These are phyloP conservation scores for Pistacia integerrima DNA, from an alignment of 345 rosid genomes.

Conservation along the genomic window DNA sequence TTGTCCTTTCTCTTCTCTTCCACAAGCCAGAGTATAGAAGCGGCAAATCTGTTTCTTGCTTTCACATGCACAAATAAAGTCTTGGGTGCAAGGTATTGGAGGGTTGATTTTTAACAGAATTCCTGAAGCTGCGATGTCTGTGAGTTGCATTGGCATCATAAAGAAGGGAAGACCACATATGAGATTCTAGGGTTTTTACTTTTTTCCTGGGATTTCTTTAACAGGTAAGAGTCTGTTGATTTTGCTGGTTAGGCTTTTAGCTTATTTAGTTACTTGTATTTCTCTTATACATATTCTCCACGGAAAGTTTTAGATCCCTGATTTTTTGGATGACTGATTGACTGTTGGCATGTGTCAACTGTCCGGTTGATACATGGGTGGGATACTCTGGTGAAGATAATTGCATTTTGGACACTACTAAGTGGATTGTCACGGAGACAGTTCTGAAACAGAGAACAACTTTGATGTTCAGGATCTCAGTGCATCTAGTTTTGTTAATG, in stretches of 20 bases:
- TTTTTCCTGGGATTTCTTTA: not conserved
- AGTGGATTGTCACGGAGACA: not conserved
- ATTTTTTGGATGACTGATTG: slow-evolving; percentile 11
- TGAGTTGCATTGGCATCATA: slow-evolving; percentile 33
- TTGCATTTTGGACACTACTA: not conserved
- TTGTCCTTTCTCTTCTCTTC: slow-evolving; percentile 24
- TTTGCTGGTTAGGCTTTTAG: slow-evolving; percentile 8
- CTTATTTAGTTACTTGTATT: slow-evolving; percentile 13
- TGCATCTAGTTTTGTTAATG: not conserved
- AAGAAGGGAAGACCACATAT: slow-evolving; percentile 32
- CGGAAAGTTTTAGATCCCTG: slow-evolving; percentile 14
- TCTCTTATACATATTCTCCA: slow-evolving; percentile 8
- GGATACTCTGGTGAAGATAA: slow-evolving; percentile 16
- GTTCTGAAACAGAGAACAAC: not conserved
- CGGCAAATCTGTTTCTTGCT: slow-evolving; percentile 19
- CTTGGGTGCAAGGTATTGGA: slow-evolving; percentile 33
- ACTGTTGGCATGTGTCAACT: slow-evolving; percentile 22
- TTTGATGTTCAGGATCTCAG: not conserved
- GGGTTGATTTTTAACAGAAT: slow-evolving; percentile 25
- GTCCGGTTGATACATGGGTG: slow-evolving; percentile 22
- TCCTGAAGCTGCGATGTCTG: slow-evolving; percentile 32
- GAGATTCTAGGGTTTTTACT: slow-evolving; percentile 34
- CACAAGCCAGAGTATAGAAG: slow-evolving; percentile 27
- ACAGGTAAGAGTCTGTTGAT: slow-evolving; percentile 3
- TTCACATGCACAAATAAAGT: slow-evolving; percentile 22